Percentiles rank a stretch among this genome's conserved stretches.
These are phyloP conservation scores for Fusarium nodosum DNA, from an alignment of 2,329 filamentous ascomycete genomes.

Conservation along the genomic window DNA sequence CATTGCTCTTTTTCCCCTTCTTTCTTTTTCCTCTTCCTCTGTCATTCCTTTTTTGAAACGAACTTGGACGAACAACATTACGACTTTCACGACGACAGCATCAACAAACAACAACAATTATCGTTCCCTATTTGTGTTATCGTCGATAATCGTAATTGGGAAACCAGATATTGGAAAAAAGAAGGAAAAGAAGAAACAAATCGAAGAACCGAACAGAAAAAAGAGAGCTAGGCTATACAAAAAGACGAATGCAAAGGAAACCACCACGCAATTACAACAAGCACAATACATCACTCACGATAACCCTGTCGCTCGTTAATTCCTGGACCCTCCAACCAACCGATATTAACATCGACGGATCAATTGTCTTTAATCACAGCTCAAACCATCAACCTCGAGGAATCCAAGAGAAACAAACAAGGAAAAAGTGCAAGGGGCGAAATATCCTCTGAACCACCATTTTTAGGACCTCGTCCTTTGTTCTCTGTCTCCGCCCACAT, in stretches of 20 bases:
- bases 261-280: conserved; percentile 32
- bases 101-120: conserved; percentile 17
- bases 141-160: conserved; percentile 44
- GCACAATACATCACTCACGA: conserved; percentile 32
- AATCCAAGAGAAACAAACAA: conserved; percentile 18
- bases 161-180: conserved; percentile 30
- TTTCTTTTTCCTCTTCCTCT: conserved; percentile 20
- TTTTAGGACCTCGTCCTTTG: conserved; percentile 26
- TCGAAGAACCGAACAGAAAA: conserved; percentile 5
- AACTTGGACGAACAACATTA: conserved; percentile 34
- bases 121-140: conserved; percentile 44
- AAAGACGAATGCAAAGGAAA: conserved; percentile 19
- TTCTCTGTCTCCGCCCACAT: conserved; percentile 16
- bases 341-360: conserved; percentile 18
- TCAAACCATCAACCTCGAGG: not conserved
- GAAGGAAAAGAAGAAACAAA: conserved; percentile 25
- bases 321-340: conserved; percentile 19
- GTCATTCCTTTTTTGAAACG: conserved; percentile 29
- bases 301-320: conserved; percentile 38
- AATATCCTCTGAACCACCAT: conserved; percentile 35
- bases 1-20: conserved; percentile 27
- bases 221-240: conserved; percentile 10
- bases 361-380: conserved; percentile 19
- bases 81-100: conserved; percentile 42
- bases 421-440: conserved; percentile 32